Evolutionary conservation across 148 eudicot species (phyloP), one percentile per base, ranked within the genome.

Genomic region (Chenopodium berlandieri): DNA sequence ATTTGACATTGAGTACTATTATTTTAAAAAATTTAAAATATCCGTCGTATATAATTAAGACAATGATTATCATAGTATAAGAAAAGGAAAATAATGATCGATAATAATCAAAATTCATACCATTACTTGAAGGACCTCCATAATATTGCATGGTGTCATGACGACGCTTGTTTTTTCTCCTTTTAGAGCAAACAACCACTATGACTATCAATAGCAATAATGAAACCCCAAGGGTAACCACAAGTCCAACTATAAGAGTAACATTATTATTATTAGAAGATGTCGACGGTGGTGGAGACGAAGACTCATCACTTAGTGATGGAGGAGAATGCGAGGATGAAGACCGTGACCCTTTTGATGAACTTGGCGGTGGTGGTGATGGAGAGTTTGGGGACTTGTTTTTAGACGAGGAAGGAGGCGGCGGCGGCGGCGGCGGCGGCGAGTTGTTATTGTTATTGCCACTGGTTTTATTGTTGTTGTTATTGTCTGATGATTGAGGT

Each of bases 201-300:
- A 85, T 75, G 14, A 80, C 34, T 44, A 91, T 73, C 71, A 90
- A 30, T 6, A 90, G 16, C 58, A 91, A 27, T 11, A 93, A 76
- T 13, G 91, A 25, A 2, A 89, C 19, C 7, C 82, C 90, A 22
- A 78, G 86, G 4, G 91, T 94, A 0, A 84, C 88, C 23, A 85
- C 84, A 30, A 75, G 82, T 20, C 94, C 97, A 2, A 82, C 87
- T 1, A 89, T 62, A 11, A 91, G 34, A 25, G 84, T 86, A 16
- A 40, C 65, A 50, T 81, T 83, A 40, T 10, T 34, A 50, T 81
- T 83, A 40, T 14, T 34, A 22, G 89, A 63, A 10, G 85, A 56
- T 9, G 82, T 77, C 2, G 83, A 63, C 37, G 79, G 34, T 71
- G 52, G 60, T 37, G 85, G 52, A 46, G 86, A 14, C 0, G 87